Base-by-base conservation (phyloP, 2,329 filamentous ascomycete species). In the Fusarium armeniacum region DNA sequence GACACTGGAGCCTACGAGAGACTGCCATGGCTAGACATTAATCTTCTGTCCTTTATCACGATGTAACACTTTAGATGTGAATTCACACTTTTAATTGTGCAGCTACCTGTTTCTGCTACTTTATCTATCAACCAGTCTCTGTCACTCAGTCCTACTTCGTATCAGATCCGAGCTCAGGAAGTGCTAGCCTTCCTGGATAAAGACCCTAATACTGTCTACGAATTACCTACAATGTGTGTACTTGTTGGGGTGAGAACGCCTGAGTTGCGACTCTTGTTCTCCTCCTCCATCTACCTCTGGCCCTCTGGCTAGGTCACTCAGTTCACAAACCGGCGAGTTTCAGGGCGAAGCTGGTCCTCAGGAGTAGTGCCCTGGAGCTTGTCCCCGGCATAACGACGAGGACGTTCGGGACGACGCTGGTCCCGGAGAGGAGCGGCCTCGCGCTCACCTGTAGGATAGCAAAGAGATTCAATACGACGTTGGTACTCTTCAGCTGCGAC, bases 221-320 rank as follows among this genome's bases (percentile, higher is more conserved):
- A 8, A 10, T 20, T 38, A 20, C n/a, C 36, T 38, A 2, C 3
- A 4, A 20, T 6, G 11, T 13, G 10, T 12, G 5, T 1, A 38
- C 5, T 2, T 38, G 2, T n/a, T 7, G 12, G 0, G 6, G 6
- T 38, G 10, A 38, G 12, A 3, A 13, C 1, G n/a, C 0, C 6
- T 38, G n/a, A 2, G 35, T 6, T 4, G n/a, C n/a, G 36, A 20
- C 12, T 40, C 3, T 20, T 6, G 6, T 22, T 0, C n/a, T 2
- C 12, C 36, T 13, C n/a, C n/a, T 15, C 36, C 36, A 13, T 4
- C 6, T 8, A 13, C n/a, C 36, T n/a, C n/a, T n/a, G n/a, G n/a
- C n/a, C n/a, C n/a, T n/a, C 36, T 5, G 18, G 3, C 36, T 3
- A 7, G 6, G 11, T 15, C n/a, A n/a, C n/a, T 13, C 13, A 40